These are phyloP conservation scores for Pichia sp. DNA, from an alignment of 1,139 yeast genomes.

Conservation along the genomic window DNA sequence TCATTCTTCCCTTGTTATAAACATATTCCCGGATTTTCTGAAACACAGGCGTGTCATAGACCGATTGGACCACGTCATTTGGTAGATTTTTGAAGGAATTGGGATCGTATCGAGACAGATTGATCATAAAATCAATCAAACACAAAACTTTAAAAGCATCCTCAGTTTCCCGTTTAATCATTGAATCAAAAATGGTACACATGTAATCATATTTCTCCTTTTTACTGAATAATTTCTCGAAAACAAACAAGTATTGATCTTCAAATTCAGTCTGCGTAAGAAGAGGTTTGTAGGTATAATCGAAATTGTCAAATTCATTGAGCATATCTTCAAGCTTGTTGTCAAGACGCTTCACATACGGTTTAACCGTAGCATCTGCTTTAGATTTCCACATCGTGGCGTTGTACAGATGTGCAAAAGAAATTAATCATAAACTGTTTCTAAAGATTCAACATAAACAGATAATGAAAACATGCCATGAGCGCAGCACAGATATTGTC, in stretches of 20 bases:
- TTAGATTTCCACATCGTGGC: background rate
- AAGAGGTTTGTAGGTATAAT: slow-evolving; percentile 15
- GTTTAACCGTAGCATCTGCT: background rate
- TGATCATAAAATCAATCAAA: slow-evolving; percentile 18
- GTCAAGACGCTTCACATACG: slow-evolving; percentile 6
- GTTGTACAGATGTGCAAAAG: slow-evolving; percentile 1
- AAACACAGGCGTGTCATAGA: slow-evolving; percentile 9
- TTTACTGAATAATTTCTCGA: slow-evolving; percentile 12
- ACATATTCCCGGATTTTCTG: slow-evolving; percentile 10
- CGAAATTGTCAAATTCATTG: slow-evolving; percentile 13
- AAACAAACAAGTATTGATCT: slow-evolving; percentile 12
- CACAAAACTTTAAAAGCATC: slow-evolving; percentile 14
- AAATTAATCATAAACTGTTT: too few relatives aligned
- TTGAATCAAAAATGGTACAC: slow-evolving; percentile 11
- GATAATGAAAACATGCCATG: too few relatives aligned
- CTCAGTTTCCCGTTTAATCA: slow-evolving; percentile 5
- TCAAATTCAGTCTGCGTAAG: slow-evolving; percentile 18
- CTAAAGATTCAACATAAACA: too few relatives aligned
- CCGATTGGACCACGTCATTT: slow-evolving; percentile 12
- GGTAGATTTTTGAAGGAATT: slow-evolving; percentile 15
- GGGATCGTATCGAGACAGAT: slow-evolving; percentile 16
- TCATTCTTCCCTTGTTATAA: slow-evolving; percentile 15
- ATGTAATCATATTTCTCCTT: slow-evolving; percentile 12
- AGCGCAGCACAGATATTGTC: too few relatives aligned
- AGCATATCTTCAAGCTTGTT: slow-evolving; percentile 14